These are phyloP conservation scores for Exophiala aquamarina DNA, from an alignment of 2,329 filamentous ascomycete genomes.

Conservation along the genomic window DNA sequence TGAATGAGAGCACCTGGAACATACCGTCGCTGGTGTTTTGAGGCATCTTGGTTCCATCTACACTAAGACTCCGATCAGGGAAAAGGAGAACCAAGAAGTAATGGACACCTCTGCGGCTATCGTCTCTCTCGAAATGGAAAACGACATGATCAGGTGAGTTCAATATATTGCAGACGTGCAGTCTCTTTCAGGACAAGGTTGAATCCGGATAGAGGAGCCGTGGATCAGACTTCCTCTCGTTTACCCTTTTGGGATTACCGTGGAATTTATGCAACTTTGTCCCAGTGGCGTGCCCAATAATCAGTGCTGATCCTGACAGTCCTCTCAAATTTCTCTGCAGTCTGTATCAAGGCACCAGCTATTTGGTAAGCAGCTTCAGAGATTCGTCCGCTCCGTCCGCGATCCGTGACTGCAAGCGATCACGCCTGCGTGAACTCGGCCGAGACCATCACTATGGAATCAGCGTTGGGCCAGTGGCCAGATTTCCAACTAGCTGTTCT, in stretches of 20 bases:
- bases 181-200: not conserved
- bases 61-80: not conserved
- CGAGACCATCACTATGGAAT: too few relatives aligned
- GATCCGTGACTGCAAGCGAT: too few relatives aligned
- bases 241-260: conserved; percentile 3
- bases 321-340: too few relatives aligned
- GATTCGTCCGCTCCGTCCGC: too few relatives aligned
- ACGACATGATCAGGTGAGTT: not conserved
- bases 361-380: too few relatives aligned
- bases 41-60: not conserved
- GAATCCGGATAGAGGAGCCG: not conserved
- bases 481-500: too few relatives aligned
- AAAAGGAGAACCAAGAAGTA: not conserved
- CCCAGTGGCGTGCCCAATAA: too few relatives aligned
- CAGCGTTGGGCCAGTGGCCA: too few relatives aligned
- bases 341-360: too few relatives aligned
- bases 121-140: not conserved
- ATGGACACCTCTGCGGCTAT: not conserved
- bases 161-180: not conserved
- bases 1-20: conserved; percentile 7
- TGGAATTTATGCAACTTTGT: too few relatives aligned
- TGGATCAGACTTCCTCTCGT: not conserved
- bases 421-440: too few relatives aligned
- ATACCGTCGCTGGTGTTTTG: not conserved
- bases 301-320: too few relatives aligned